Conservation (phyloP, 2,329 filamentous ascomycete genomes). For the Diplocarpon mali region DNA sequence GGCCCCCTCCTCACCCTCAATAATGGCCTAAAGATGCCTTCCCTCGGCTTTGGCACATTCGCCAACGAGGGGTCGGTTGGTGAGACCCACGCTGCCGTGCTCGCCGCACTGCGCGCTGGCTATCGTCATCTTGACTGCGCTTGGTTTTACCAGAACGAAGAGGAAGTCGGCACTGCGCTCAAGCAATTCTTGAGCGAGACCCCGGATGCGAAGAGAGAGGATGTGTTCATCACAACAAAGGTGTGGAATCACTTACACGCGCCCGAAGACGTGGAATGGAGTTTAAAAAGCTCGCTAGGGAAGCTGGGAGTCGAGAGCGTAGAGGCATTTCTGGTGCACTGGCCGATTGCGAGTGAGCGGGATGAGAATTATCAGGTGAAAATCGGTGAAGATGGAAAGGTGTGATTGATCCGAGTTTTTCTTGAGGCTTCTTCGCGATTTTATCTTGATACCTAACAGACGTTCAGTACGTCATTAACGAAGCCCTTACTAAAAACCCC, state of each 20-base stretch:
- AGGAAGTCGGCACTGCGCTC: conserved; percentile 69
- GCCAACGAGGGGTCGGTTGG: conserved; percentile 27
- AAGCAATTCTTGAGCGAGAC: conserved; percentile 51
- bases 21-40: conserved; percentile 29
- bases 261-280: conserved; percentile 51
- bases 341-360: conserved; percentile 70
- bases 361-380: conserved; percentile 50
- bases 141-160: conserved; percentile 72
- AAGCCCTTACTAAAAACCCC: conserved; percentile 54
- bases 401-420: conserved; percentile 14
- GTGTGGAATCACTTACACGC: conserved; percentile 70
- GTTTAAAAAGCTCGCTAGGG: conserved; percentile 60
- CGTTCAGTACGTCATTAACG: conserved; percentile 46
- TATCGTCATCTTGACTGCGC: conserved; percentile 61
- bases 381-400: conserved; percentile 40
- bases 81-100: conserved; percentile 37
- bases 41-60: conserved; percentile 36
- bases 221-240: conserved; percentile 78
- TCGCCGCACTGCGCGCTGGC: conserved; percentile 53
- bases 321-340: conserved; percentile 74
- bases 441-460: too few relatives aligned
- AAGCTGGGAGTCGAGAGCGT: conserved; percentile 68
- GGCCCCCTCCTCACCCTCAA: conserved; percentile 27
- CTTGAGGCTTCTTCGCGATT: too few relatives aligned
- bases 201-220: conserved; percentile 59